Conservation (phyloP, 306 rosid species). For the Acacia melanoxylon region DNA sequence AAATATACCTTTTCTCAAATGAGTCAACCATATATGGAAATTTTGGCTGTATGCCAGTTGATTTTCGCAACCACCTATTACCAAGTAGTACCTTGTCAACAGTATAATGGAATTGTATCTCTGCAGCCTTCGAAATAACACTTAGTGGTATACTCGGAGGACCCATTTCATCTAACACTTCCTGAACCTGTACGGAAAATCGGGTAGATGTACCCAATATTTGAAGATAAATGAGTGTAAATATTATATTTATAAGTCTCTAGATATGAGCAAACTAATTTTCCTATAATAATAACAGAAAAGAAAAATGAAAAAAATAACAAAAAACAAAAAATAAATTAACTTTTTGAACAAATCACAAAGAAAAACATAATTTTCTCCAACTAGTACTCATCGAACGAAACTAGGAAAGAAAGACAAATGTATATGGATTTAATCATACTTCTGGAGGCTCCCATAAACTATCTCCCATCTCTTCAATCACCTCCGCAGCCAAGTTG, state of each 20-base stretch:
- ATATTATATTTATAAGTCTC: background rate
- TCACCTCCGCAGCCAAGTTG: conserved; percentile 78
- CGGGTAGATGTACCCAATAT: background rate
- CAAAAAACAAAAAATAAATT: conserved; percentile 9
- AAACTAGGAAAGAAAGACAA: background rate
- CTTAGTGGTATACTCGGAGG: conserved; percentile 85
- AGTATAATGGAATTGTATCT: conserved; percentile 80
- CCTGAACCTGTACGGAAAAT: conserved; percentile 72
- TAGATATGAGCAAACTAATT: background rate
- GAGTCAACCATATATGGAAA: conserved; percentile 97
- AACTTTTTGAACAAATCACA: conserved; percentile 23
- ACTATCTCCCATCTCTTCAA: conserved; percentile 90
- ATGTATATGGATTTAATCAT: conserved; percentile 26
- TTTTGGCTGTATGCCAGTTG: conserved; percentile 90
- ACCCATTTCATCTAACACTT: conserved; percentile 90
- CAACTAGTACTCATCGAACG: conserved; percentile 10
- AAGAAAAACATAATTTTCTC: background rate
- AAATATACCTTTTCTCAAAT: conserved; percentile 84
- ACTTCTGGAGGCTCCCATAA: conserved; percentile 98
- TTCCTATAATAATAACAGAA: background rate
- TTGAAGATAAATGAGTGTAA: conserved; percentile 5
- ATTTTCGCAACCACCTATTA: conserved; percentile 94
- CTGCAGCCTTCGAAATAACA: conserved; percentile 93
- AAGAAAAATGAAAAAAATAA: background rate
- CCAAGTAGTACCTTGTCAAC: conserved; percentile 86